A percentile compares a stretch with the other conserved stretches of the same genome.
Evolutionary conservation across 225 moss, liverwort and hornwort genomes (phyloP).

Genomic region (Pseudoscleropodium purum): DNA sequence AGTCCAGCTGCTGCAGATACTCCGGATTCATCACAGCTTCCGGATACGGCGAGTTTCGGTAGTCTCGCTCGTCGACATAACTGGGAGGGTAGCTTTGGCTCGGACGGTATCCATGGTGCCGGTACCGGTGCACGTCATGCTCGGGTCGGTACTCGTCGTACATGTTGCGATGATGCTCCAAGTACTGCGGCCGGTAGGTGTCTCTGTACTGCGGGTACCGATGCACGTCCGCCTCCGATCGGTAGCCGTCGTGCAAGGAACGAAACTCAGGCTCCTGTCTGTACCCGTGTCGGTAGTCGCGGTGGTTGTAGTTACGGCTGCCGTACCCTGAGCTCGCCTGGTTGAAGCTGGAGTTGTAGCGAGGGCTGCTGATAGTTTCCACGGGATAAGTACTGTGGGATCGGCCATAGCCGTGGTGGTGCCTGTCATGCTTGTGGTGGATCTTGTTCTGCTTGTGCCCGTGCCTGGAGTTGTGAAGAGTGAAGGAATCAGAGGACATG

Average conservation of each 20-base stretch:
- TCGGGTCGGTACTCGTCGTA: conserved; percentile 4
- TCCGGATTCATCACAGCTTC: neutral
- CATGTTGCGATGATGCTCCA: neutral
- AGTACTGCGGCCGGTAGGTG: neutral
- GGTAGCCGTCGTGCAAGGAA: conserved; percentile 1
- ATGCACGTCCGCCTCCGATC: neutral
- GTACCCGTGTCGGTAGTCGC: neutral
- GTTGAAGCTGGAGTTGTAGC: conserved; percentile 14
- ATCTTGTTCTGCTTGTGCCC: neutral
- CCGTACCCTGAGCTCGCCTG: neutral
- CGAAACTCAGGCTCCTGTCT: neutral
- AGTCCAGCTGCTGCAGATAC: conserved; percentile 1
- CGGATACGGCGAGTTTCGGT: neutral
- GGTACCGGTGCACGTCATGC: neutral
- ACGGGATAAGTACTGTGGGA: neutral
- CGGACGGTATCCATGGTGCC: conserved; percentile 7
- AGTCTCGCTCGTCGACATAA: conserved; percentile 9
- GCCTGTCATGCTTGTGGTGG: conserved; percentile 2
- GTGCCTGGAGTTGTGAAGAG: neutral
- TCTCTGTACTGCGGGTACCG: neutral
- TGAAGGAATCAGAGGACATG: conserved; percentile 15
- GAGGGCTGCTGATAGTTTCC: conserved; percentile 19
- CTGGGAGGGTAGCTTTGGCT: conserved; percentile 26
- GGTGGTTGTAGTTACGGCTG: neutral
- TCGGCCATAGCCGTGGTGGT: neutral